phyloP scores from a whole-genome alignment of 2,329 filamentous ascomycete species.

The Cercospora sp. region DNA sequence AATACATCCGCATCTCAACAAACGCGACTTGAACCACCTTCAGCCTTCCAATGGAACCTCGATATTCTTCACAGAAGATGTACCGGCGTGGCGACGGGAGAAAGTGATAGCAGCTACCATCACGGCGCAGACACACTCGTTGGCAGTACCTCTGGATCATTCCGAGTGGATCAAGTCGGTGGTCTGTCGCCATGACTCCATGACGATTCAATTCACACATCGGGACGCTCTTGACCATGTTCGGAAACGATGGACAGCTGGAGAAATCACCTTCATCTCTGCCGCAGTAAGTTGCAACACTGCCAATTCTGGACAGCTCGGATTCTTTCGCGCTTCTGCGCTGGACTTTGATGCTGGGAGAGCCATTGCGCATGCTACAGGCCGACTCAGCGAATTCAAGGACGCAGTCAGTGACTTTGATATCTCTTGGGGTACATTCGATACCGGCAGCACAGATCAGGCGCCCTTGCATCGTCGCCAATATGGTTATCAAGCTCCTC shows the following conservation, averaged over 20 bases:
- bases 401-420: slow-evolving; percentile 5
- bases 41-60: background rate
- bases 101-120: background rate
- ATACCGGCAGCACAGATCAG: background rate
- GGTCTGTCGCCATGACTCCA: background rate
- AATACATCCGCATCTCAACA: background rate
- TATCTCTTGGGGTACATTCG: slow-evolving; percentile 2
- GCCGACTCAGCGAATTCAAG: background rate
- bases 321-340: background rate
- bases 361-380: background rate
- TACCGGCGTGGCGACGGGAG: background rate
- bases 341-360: background rate
- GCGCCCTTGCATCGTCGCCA: slow-evolving; percentile 1
- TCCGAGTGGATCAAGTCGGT: background rate
- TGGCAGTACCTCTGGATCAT: background rate
- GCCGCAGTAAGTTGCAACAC: background rate
- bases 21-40: background rate
- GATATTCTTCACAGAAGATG: background rate
- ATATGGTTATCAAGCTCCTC: background rate
- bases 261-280: background rate
- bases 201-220: background rate
- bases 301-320: background rate
- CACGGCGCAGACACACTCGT: background rate
- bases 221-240: background rate
- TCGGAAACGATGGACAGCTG: background rate